phyloP scores from a whole-genome alignment of 2,329 filamentous ascomycete species.

The Trichoderma brevicompactum region DNA sequence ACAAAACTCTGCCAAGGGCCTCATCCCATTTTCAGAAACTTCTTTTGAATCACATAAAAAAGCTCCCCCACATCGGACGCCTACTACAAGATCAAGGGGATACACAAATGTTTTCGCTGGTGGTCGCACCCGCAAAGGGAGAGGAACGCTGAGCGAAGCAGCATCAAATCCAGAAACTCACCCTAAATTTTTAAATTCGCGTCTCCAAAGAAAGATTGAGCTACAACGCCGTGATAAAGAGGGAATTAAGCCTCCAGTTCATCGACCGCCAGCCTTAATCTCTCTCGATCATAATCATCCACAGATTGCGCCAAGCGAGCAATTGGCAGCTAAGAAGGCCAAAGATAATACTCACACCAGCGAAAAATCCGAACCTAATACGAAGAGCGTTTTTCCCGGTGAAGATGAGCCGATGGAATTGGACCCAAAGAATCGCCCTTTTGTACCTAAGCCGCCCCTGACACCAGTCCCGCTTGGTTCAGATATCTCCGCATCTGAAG shows the following conservation, averaged over 20 bases:
- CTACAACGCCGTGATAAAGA: constrained; percentile 50
- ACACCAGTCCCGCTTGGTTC: background rate
- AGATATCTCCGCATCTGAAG: background rate
- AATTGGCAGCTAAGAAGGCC: background rate
- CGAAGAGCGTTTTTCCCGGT: constrained; percentile 33
- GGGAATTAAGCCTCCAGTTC: constrained; percentile 46
- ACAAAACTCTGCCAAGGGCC: background rate
- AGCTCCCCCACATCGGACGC: background rate
- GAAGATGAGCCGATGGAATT: constrained; percentile 35
- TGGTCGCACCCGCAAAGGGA: constrained; percentile 47
- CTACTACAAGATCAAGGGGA: background rate
- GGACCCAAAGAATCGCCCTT: constrained; percentile 35
- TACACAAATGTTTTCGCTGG: constrained; percentile 51
- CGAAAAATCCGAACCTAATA: background rate
- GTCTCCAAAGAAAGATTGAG: constrained; percentile 47
- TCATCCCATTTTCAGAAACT: background rate
- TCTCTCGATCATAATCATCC: constrained; percentile 38
- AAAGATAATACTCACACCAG: background rate
- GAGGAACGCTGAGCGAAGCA: constrained; percentile 44
- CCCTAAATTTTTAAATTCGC: constrained; percentile 47
- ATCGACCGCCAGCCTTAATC: constrained; percentile 38
- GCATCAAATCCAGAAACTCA: constrained; percentile 49
- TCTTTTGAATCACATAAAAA: background rate
- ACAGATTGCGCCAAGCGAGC: background rate
- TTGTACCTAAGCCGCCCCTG: constrained; percentile 30